Conservation (phyloP, 1,284 basidiomycete genomes). For the Heterobasidion occidentale region DNA sequence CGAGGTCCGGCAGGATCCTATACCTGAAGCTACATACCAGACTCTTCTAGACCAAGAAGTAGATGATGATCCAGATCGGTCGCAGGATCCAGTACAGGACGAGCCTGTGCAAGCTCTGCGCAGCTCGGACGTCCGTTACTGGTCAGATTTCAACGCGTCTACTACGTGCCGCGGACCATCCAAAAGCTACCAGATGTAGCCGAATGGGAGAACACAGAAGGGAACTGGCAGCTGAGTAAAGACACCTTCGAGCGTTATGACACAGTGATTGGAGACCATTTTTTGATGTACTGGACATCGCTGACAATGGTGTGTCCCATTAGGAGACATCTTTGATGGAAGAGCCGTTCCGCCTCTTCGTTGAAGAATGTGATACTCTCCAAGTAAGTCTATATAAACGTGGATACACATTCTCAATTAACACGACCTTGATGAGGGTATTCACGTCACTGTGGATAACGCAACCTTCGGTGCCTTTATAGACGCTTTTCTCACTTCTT, state of each 20-base stretch:
- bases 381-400: conserved; percentile 38
- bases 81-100: conserved; percentile 11
- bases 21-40: conserved; percentile 51
- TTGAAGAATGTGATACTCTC: conserved; percentile 67
- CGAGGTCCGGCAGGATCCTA: conserved; percentile 44
- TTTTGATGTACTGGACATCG: not conserved
- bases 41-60: conserved; percentile 31
- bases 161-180: conserved; percentile 54
- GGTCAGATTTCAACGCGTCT: conserved; percentile 74
- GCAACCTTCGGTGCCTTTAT: conserved; percentile 58
- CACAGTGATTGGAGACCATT: conserved; percentile 29
- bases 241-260: conserved; percentile 47
- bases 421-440: conserved; percentile 35
- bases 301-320: not conserved
- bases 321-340: conserved; percentile 59
- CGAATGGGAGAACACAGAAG: conserved; percentile 43
- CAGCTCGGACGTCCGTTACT: conserved; percentile 46
- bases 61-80: conserved; percentile 16
- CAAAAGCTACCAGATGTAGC: conserved; percentile 53
- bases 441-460: conserved; percentile 60
- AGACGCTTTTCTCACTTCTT: conserved; percentile 42
- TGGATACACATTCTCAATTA: not conserved
- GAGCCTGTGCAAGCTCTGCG: conserved; percentile 5
- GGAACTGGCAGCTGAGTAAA: conserved; percentile 48
- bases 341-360: conserved; percentile 50